Evolutionary conservation across 179 eudicot genomes (phyloP), one percentile per base, ranked within the genome.

Genomic region (Silene noctiflora): DNA sequence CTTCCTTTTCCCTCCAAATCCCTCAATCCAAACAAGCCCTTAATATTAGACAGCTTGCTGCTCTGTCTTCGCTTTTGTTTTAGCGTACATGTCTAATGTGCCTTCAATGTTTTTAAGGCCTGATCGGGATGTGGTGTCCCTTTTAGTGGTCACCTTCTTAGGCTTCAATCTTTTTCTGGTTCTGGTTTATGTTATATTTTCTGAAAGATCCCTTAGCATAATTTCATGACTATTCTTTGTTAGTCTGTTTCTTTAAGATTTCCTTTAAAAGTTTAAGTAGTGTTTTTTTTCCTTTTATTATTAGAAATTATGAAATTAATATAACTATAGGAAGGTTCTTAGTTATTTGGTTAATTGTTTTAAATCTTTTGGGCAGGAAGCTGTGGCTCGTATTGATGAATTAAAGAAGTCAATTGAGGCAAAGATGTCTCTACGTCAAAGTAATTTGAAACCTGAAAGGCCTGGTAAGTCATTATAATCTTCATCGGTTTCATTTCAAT

Each of bases 401-500:
- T 82, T 90, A 24, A 96, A 90, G 84, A 96, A 93, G 81, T 90
- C 94, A 17, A 71, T 89, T 69, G 97, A 91, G 78, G 90, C 95
- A 42, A 96, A 91, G 74, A 79, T 96, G 81, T 85, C 86, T 73
- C 91, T 96, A 78, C 92, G 98, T 16, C 94, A 83, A 81, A 90
- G 85, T 80, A 96, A 96, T 76, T 77, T 89, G 88, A 91, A 89
- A 74, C 96, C 97, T 77, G 97, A 93, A 83, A 87, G 92, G 81
- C 98, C 97, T 76, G 99, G 98, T 96, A 73, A 85, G 90, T 79
- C 31, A 25, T 70, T 6, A 22, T 4, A 33, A 21, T 29, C 39
- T 65, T 56, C 42, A n/a, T 68, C 14, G 21, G 21, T 13, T 51
- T 14, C 19, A 1, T 51, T 51, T 51, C n/a, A 39, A 51, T 51